A percentile compares a stretch with the other conserved stretches of the same genome.
phyloP scores from a whole-genome alignment of 2,329 filamentous ascomycete species.

The Trichoderma sp. region DNA sequence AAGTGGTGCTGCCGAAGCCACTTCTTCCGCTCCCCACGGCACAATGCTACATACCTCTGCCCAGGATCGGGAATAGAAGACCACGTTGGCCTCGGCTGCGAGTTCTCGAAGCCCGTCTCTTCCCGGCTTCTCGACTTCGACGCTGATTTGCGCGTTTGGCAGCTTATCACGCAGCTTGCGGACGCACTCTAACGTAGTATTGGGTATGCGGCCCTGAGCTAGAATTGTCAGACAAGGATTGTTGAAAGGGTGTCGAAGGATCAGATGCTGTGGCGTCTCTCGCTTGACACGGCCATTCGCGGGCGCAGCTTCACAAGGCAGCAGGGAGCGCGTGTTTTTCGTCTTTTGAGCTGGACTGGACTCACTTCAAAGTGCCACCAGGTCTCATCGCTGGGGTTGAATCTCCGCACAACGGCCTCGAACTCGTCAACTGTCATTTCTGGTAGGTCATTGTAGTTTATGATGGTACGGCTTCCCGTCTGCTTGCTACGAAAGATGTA shows the following conservation, averaged over 20 bases:
- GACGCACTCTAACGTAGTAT: slow-evolving; percentile 60
- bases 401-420: slow-evolving; percentile 37
- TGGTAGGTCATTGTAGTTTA: slow-evolving; percentile 65
- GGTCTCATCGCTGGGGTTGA: slow-evolving; percentile 38
- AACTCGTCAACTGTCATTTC: slow-evolving; percentile 69
- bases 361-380: slow-evolving; percentile 75
- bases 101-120: slow-evolving; percentile 58
- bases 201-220: slow-evolving; percentile 60
- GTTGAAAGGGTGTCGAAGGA: neutral
- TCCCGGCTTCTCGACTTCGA: slow-evolving; percentile 70
- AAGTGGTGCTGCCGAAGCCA: neutral
- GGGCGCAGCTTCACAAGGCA: neutral
- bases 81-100: slow-evolving; percentile 62
- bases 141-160: slow-evolving; percentile 55
- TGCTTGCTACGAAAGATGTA: slow-evolving; percentile 64
- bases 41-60: slow-evolving; percentile 53
- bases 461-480: slow-evolving; percentile 64
- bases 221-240: slow-evolving; percentile 13
- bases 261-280: neutral
- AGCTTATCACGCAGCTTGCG: slow-evolving; percentile 48
- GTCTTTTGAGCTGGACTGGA: neutral
- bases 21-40: neutral
- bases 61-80: slow-evolving; percentile 73
- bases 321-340: neutral
- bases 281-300: slow-evolving; percentile 6